A percentile compares a stretch with the other conserved stretches of the same genome.
These are phyloP conservation scores for Phytopythium delawarense DNA, from an alignment of 352 stramenopile species.

Conservation along the genomic window DNA sequence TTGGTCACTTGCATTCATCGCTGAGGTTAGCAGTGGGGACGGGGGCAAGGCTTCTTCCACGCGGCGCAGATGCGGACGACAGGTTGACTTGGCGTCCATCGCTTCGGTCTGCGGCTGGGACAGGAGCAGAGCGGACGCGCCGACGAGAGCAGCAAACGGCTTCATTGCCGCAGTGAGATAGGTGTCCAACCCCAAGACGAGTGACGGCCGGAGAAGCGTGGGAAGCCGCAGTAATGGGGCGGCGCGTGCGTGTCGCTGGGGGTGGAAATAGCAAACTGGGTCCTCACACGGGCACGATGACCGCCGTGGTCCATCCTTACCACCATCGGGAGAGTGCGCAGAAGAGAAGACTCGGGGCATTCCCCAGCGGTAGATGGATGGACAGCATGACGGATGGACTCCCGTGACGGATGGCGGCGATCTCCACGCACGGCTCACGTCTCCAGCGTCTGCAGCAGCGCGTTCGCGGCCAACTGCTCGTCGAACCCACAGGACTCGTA, in stretches of 20 bases:
- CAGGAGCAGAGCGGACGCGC: conserved; percentile 1
- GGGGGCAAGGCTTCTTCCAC: not conserved
- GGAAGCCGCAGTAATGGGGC: not conserved
- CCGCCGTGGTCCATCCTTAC: not conserved
- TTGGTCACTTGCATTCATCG: not conserved
- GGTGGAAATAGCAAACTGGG: not conserved
- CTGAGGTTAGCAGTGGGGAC: not conserved
- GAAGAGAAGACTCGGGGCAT: not conserved
- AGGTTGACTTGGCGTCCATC: not conserved
- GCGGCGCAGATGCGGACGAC: not conserved
- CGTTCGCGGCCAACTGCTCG: conserved; percentile 49
- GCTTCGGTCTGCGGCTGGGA: not conserved
- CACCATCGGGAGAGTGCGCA: not conserved
- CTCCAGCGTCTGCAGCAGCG: conserved; percentile 52
- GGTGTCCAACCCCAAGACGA: not conserved
- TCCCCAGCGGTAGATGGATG: not conserved
- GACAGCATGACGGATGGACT: not conserved
- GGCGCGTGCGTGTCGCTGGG: not conserved
- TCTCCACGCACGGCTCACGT: not conserved
- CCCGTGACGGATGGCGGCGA: not conserved
- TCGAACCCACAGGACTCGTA: conserved; percentile 60
- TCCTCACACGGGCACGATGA: not conserved
- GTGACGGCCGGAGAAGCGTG: not conserved
- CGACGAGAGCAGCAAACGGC: not conserved
- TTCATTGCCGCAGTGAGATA: not conserved